These are phyloP conservation scores for Saussurea involucrata DNA, from an alignment of 129 eudicot species.

Conservation along the genomic window DNA sequence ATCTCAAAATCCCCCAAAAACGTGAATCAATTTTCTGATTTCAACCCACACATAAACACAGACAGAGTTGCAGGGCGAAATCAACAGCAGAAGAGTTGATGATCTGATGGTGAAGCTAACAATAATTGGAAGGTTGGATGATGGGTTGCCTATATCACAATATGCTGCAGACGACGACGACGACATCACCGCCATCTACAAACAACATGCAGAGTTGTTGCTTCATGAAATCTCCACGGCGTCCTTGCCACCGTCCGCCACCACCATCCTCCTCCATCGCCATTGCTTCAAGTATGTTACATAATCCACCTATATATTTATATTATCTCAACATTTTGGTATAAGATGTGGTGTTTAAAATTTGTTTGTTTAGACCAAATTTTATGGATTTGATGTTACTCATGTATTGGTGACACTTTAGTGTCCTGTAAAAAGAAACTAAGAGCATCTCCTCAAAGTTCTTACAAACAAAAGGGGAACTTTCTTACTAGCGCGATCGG, in stretches of 20 bases:
- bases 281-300: slow-evolving; percentile 43
- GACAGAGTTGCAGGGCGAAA: background rate
- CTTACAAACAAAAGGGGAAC: too few relatives aligned
- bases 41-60: background rate
- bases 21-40: background rate
- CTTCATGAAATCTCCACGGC: slow-evolving; percentile 46
- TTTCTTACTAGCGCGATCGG: too few relatives aligned
- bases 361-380: too few relatives aligned
- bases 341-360: too few relatives aligned
- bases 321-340: too few relatives aligned
- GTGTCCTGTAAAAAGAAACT: too few relatives aligned
- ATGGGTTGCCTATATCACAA: slow-evolving; percentile 53
- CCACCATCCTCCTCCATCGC: slow-evolving; percentile 34
- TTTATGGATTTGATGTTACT: too few relatives aligned
- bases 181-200: slow-evolving; percentile 21
- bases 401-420: too few relatives aligned
- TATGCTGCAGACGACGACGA: slow-evolving; percentile 25
- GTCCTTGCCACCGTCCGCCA: slow-evolving; percentile 41
- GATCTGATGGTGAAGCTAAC: slow-evolving; percentile 51
- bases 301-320: too few relatives aligned
- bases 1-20: background rate
- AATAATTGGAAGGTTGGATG: slow-evolving; percentile 42
- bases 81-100: background rate
- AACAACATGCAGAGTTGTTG: slow-evolving; percentile 52
- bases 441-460: too few relatives aligned